These are phyloP conservation scores for Mortierella claussenii DNA, from an alignment of 192 early-diverging fungal species.

Conservation along the genomic window DNA sequence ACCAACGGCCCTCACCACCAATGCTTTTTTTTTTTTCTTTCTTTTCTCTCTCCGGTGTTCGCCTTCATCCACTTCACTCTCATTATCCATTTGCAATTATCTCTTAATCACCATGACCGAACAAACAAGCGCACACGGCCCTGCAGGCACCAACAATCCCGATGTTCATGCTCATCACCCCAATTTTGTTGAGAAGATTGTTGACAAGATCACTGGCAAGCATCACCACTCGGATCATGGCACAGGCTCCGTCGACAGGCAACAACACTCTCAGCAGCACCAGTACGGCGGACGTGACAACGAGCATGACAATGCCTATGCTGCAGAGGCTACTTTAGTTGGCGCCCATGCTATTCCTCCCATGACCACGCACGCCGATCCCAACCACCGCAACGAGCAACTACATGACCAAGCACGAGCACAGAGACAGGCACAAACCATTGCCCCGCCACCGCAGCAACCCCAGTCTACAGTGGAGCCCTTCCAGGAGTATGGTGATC, in stretches of 20 bases:
- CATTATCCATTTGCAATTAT: too few species aligned
- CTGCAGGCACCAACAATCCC: not conserved
- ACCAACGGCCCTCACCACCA: too few species aligned
- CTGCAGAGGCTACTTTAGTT: conserved; percentile 1
- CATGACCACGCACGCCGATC: conserved; percentile 16
- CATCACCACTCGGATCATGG: conserved; percentile 2
- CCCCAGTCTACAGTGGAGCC: not conserved
- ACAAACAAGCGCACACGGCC: conserved; percentile 1
- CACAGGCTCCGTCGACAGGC: not conserved
- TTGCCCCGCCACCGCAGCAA: not conserved
- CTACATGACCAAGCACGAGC: not conserved
- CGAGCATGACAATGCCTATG: conserved; percentile 25
- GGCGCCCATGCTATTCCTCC: conserved; percentile 37
- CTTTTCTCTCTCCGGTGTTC: too few species aligned
- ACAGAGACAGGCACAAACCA: not conserved
- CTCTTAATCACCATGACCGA: conserved; percentile 25
- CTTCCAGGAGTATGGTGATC: not conserved
- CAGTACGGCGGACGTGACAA: conserved; percentile 10
- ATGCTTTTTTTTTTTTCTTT: too few species aligned
- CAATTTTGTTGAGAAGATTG: conserved; percentile 8
- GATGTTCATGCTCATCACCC: not conserved
- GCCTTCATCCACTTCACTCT: too few species aligned
- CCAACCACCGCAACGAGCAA: not conserved
- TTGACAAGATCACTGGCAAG: conserved; percentile 10
- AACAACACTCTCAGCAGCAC: not conserved